Conservation (phyloP, 257 asterid genomes). For the Linderniella brevidens region DNA sequence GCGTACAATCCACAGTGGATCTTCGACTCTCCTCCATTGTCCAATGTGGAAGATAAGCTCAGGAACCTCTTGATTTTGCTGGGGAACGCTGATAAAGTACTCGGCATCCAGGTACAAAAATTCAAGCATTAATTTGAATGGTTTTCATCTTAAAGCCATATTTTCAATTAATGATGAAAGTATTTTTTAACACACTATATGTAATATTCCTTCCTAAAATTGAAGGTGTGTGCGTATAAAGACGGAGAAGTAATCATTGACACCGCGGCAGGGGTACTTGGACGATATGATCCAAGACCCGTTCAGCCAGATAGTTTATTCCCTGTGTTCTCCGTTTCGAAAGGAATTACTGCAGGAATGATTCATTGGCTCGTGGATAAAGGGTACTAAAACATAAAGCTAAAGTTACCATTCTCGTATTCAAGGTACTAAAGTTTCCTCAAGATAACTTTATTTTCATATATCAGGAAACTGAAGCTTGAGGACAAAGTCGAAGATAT, state of each 20-base stretch:
- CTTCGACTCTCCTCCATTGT: constrained; percentile 57
- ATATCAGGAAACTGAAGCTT: constrained; percentile 61
- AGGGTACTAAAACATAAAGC: constrained; percentile 35
- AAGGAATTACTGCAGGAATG: constrained; percentile 89
- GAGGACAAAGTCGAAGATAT: constrained; percentile 53
- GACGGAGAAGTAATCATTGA: constrained; percentile 94
- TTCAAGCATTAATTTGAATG: neutral
- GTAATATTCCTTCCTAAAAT: no score
- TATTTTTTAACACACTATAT: no score
- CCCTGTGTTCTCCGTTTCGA: constrained; percentile 83
- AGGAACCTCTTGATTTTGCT: constrained; percentile 71
- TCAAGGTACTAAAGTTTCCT: no score
- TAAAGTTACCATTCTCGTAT: no score
- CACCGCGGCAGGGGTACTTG: constrained; percentile 94
- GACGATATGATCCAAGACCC: constrained; percentile 97
- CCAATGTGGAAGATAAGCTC: constrained; percentile 73
- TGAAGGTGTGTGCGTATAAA: constrained; percentile 90
- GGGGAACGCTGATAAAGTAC: constrained; percentile 75
- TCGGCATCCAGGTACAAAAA: constrained; percentile 80
- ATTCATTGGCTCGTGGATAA: constrained; percentile 89
- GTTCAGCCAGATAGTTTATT: constrained; percentile 95
- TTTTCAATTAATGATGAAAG: no score
- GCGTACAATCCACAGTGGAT: constrained; percentile 54
- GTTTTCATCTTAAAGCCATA: neutral
- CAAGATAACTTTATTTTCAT: no score